These are phyloP conservation scores for Zoysia pacifica DNA, from an alignment of 176 grass and related monocot genomes.

Conservation along the genomic window DNA sequence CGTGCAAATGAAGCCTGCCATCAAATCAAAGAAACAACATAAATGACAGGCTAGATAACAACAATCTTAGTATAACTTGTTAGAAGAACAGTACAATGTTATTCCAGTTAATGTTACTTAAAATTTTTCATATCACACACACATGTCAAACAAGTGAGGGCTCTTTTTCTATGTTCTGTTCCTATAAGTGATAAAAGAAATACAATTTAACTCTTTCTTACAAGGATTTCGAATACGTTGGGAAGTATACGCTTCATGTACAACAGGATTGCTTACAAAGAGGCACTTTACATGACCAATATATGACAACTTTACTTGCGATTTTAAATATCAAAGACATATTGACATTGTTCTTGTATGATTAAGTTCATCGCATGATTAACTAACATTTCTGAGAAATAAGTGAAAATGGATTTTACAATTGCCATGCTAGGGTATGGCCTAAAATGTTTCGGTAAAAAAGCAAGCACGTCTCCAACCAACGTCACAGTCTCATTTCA, in stretches of 20 bases:
- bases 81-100: not conserved
- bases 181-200: not conserved
- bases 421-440: not conserved
- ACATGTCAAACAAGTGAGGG: constrained; percentile 7
- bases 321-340: not conserved
- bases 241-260: not conserved
- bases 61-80: not conserved
- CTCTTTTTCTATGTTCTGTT: not conserved
- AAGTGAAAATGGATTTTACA: not conserved
- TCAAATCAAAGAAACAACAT: not conserved
- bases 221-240: not conserved
- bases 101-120: not conserved
- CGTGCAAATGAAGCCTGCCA: constrained; percentile 80
- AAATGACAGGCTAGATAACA: constrained; percentile 22
- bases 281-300: not conserved
- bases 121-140: not conserved
- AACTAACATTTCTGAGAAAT: not conserved
- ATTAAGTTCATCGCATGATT: not conserved
- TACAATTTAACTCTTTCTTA: not conserved
- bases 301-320: not conserved
- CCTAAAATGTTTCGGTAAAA: not conserved
- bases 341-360: not conserved
- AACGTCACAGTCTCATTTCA: not conserved
- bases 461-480: not conserved
- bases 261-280: not conserved